Evolutionary conservation across 106 monocot genomes (phyloP).

Genomic region (Apostasia shenzhenica): DNA sequence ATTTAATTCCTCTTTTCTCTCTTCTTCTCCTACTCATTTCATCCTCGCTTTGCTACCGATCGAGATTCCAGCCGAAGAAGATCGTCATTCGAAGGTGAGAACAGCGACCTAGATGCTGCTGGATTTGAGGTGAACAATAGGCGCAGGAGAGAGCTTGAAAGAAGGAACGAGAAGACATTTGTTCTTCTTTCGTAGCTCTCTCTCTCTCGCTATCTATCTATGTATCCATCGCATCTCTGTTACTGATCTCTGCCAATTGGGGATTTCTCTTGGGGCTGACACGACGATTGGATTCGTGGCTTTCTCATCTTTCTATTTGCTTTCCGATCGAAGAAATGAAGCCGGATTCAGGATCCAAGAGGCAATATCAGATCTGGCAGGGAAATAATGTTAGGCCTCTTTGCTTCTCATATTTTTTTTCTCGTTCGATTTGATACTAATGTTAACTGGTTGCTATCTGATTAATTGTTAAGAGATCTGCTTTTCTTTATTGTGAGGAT

Average conservation of each 20-base stretch:
- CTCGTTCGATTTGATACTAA: background rate
- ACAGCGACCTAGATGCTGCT: background rate
- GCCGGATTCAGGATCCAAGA: slow-evolving; percentile 13
- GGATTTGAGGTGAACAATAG: slow-evolving; percentile 5
- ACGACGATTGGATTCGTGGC: background rate
- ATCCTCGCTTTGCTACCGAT: background rate
- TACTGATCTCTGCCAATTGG: no score
- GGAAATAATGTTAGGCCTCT: slow-evolving; percentile 58
- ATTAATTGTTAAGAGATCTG: no score
- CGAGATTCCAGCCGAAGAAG: no score
- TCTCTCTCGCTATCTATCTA: background rate
- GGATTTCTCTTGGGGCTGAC: background rate
- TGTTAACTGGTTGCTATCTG: no score
- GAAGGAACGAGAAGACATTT: background rate
- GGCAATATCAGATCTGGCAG: slow-evolving; percentile 65
- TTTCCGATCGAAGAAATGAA: background rate
- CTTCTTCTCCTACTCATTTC: background rate
- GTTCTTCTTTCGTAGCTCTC: background rate
- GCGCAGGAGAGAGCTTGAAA: background rate
- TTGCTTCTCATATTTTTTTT: background rate
- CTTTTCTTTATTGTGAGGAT: no score
- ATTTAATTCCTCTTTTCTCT: background rate
- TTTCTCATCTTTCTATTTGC: background rate
- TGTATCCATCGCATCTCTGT: background rate
- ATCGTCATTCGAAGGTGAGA: background rate